Evolutionary conservation across 2,329 filamentous ascomycete genomes (phyloP).

Genomic region (Exophiala bonariae): DNA sequence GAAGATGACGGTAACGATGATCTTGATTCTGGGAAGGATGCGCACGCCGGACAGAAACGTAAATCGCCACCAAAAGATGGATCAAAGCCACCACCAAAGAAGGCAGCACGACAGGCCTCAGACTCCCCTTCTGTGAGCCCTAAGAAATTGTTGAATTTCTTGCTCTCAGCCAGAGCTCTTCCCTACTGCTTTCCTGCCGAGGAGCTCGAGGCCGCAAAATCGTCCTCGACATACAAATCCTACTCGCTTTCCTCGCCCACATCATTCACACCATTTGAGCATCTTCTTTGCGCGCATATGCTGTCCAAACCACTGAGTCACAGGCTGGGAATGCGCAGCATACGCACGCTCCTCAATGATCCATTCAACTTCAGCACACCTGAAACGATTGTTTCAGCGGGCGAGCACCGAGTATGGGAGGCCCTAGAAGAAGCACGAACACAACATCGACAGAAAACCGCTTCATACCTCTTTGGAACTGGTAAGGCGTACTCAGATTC

Average conservation of each 20-base stretch:
- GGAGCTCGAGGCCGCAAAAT: constrained; percentile 22
- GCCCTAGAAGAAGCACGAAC: constrained; percentile 44
- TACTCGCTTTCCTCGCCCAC: constrained; percentile 25
- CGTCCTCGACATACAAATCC: constrained; percentile 19
- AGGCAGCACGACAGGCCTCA: constrained; percentile 12
- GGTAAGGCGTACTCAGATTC: constrained; percentile 18
- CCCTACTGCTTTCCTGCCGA: constrained; percentile 28
- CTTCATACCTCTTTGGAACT: constrained; percentile 36
- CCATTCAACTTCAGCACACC: constrained; percentile 45
- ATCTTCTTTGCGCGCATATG: constrained; percentile 45
- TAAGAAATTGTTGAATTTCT: constrained; percentile 27
- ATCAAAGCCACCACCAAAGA: constrained; percentile 9
- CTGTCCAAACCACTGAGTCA: constrained; percentile 47
- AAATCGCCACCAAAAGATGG: constrained; percentile 12
- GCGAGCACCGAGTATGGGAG: constrained; percentile 38
- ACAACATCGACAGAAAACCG: constrained; percentile 49
- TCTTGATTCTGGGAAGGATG: not conserved
- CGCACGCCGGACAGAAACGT: constrained; percentile 19
- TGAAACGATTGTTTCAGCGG: constrained; percentile 39
- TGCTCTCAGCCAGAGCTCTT: constrained; percentile 25
- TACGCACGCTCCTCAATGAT: constrained; percentile 45
- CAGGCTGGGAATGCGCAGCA: constrained; percentile 43
- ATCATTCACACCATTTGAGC: constrained; percentile 41
- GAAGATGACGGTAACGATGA: constrained; percentile 1
- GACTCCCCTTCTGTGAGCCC: constrained; percentile 11